Conservation (phyloP, 148 eudicot species). For the Pharnaceum exiguum region DNA sequence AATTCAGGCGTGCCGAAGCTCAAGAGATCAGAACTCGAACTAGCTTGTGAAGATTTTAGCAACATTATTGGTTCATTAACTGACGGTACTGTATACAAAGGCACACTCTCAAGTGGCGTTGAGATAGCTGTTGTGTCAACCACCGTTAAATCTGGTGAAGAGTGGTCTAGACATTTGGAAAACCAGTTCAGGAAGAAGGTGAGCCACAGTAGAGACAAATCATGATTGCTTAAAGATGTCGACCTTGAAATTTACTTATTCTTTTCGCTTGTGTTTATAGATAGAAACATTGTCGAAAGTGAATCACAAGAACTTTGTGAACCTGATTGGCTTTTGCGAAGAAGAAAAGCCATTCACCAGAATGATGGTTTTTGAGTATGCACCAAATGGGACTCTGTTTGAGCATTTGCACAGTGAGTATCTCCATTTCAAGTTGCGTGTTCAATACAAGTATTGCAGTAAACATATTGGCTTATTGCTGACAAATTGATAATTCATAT, state of each 20-base stretch:
- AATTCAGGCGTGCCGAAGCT: conserved; percentile 78
- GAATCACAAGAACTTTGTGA: conserved; percentile 95
- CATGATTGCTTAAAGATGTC: not conserved
- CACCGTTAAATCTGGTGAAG: conserved; percentile 43
- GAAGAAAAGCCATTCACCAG: conserved; percentile 87
- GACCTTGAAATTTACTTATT: not conserved
- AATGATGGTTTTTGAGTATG: conserved; percentile 98
- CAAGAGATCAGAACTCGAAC: conserved; percentile 67
- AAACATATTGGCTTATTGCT: not conserved
- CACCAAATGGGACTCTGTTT: conserved; percentile 91
- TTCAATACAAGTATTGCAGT: not conserved
- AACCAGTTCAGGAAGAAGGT: conserved; percentile 74
- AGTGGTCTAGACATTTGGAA: conserved; percentile 63
- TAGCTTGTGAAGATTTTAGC: conserved; percentile 89
- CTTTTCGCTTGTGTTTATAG: conserved; percentile 31
- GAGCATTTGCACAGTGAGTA: conserved; percentile 93
- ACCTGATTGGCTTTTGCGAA: conserved; percentile 83
- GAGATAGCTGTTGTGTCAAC: conserved; percentile 83
- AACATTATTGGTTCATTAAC: conserved; percentile 64
- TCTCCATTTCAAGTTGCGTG: not conserved
- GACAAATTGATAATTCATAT: not conserved
- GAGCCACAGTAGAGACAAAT: not conserved
- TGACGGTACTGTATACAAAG: conserved; percentile 73
- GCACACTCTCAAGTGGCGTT: conserved; percentile 81
- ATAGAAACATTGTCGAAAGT: conserved; percentile 72